Base-by-base conservation (phyloP, 169 alveolate species). In the Eimeria necatrix region DNA sequence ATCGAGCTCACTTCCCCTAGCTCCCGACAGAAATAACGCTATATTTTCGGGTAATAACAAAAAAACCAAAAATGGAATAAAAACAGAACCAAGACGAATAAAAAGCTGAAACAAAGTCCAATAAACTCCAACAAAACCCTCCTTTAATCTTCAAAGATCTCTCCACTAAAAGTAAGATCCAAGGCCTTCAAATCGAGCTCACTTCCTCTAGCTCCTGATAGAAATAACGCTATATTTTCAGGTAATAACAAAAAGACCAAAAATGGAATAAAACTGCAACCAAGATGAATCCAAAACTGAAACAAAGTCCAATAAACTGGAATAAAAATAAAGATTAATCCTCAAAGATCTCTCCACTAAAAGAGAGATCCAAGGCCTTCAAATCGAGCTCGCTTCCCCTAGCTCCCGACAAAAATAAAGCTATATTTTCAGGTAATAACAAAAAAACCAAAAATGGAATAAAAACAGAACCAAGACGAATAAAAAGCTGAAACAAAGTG, bases 21-120 rank as follows among this genome's bases (percentile, higher is more conserved):
- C 95, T 4, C 95, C 95, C 78, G 95, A 92, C 22, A 92, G 84
- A 26, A 92, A 92, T 48, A 92, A 26, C 22, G 95, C 95, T 51
- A 92, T 92, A 61, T 92, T 92, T 46, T 92, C 95, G 12, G 95
- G 95, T 8, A 92, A 81, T 14, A 80, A 10, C 70, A 92, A 76
- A n/a, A 91, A 92, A 68, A n/a, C n/a, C n/a, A n/a, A n/a, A n/a
- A n/a, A n/a, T n/a, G n/a, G n/a, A n/a, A n/a, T n/a, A n/a, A n/a
- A n/a, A n/a, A n/a, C n/a, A n/a, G n/a, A n/a, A n/a, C n/a, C n/a
- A n/a, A n/a, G n/a, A n/a, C n/a, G n/a, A n/a, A n/a, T n/a, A n/a
- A n/a, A n/a, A n/a, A n/a, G n/a, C n/a, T n/a, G n/a, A n/a, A n/a
- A n/a, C n/a, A n/a, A n/a, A n/a, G n/a, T n/a, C n/a, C n/a, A n/a